Evolutionary conservation across 1,284 basidiomycete genomes (phyloP), one percentile per base, ranked within the genome.

Genomic region (Microbotryum silenes-acaulis): DNA sequence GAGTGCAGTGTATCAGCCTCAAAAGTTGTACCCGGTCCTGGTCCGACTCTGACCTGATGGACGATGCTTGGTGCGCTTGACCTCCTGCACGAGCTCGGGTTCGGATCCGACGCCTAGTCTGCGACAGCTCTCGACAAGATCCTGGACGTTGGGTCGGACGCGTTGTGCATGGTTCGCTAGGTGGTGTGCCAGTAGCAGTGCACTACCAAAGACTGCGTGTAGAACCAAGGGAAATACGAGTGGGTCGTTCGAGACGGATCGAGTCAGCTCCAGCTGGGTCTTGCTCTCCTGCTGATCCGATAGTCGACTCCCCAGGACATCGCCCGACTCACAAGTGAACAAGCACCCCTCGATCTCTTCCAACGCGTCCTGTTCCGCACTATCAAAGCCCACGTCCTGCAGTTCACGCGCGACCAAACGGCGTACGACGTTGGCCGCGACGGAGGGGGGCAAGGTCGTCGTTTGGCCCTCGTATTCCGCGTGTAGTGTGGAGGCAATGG

Each of bases 321-420:
- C 8, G 21, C 16, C 16, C 9, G 18, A 60, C 62, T 42, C 16
- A 61, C 65, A 64, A 6, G 29, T 14, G 27, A 44, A 42, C 33
- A 66, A 16, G 16, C 54, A n/a, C 2, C 62, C 65, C 45, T 66
- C 65, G 37, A 64, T 18, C 51, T 64, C 62, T 16, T 64, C 60
- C 20, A 62, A 21, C 10, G 60, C 62, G 1, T 64, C 65, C 0
- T 46, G 20, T 4, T 57, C n/a, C 3, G 55, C 62, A 1, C 50
- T 31, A 10, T 57, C 60, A 31, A 64, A 66, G 8, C 65, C 65
- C 5, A 46, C 42, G 1, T 46, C 12, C 1, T n/a, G 16, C 6
- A 66, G 25, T 3, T 45, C 29, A 2, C 10, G 16, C 0, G 62
- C 57, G 14, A 63, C 51, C 23, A 60, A 12, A 18, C 45, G 46